phyloP scores from a whole-genome alignment of 2,329 filamentous ascomycete genomes.

The Verticillium klebahnii region DNA sequence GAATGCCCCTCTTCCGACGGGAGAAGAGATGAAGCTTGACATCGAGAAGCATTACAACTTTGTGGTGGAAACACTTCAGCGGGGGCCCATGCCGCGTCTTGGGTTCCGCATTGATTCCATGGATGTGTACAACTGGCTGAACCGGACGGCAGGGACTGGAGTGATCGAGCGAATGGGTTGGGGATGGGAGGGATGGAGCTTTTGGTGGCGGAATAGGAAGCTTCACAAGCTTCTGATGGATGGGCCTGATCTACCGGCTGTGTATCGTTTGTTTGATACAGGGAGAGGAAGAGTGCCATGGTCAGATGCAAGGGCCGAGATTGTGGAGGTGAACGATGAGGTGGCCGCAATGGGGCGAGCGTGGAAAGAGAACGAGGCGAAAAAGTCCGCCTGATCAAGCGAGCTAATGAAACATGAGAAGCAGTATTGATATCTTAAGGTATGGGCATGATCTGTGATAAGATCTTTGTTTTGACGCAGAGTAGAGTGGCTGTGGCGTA shows the following conservation, averaged over 20 bases:
- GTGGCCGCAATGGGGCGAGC: slow-evolving; percentile 9
- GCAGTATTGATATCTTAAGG: too few species aligned
- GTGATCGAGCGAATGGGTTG: slow-evolving; percentile 32
- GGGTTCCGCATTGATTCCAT: slow-evolving; percentile 17
- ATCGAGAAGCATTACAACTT: slow-evolving; percentile 23
- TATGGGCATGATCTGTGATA: too few species aligned
- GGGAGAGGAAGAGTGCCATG: slow-evolving; percentile 32
- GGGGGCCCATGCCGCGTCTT: slow-evolving; percentile 18
- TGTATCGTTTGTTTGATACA: slow-evolving; percentile 36
- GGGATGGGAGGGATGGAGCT: slow-evolving; percentile 33
- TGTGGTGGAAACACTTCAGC: slow-evolving; percentile 14
- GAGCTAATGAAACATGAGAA: too few species aligned
- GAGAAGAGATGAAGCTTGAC: slow-evolving; percentile 18
- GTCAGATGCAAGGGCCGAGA: slow-evolving; percentile 28
- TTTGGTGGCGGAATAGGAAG: slow-evolving; percentile 35
- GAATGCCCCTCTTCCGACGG: slow-evolving; percentile 13
- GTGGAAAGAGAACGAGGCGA: slow-evolving; percentile 3
- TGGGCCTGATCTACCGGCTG: slow-evolving; percentile 32
- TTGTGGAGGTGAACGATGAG: slow-evolving; percentile 21
- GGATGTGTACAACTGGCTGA: slow-evolving; percentile 28
- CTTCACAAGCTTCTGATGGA: slow-evolving; percentile 34
- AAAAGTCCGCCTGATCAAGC: not conserved
- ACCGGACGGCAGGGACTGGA: slow-evolving; percentile 36
- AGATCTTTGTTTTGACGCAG: too few species aligned
- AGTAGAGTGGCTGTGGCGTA: too few species aligned